phyloP scores from a whole-genome alignment of 73 alveolate species.

The Stentor coeruleus region DNA sequence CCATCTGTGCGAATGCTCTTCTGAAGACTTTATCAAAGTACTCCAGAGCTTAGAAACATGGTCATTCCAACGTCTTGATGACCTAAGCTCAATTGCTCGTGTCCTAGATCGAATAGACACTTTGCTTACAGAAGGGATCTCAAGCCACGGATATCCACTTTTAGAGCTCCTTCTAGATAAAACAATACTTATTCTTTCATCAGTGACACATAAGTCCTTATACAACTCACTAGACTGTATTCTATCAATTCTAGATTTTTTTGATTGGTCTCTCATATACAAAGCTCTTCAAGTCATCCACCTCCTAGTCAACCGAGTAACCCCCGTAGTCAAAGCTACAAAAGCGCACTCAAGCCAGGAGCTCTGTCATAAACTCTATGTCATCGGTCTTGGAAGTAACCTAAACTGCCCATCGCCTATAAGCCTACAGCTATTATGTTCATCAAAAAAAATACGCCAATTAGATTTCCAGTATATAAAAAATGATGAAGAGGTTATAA shows the following conservation, averaged over 20 bases:
- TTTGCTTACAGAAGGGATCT: background rate
- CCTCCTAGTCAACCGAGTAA: slow-evolving; percentile 27
- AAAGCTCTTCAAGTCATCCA: slow-evolving; percentile 12
- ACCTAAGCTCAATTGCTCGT: background rate
- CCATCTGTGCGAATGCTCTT: background rate
- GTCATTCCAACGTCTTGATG: slow-evolving; percentile 1
- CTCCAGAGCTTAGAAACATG: background rate
- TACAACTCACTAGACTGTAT: slow-evolving; percentile 18
- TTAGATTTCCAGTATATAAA: background rate
- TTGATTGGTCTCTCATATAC: background rate
- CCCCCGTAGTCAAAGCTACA: slow-evolving; percentile 18
- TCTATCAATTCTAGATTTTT: slow-evolving; percentile 1
- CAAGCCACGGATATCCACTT: background rate
- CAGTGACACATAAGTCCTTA: background rate
- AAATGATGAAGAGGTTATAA: background rate
- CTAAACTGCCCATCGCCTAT: background rate
- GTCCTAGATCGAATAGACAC: slow-evolving; percentile 20
- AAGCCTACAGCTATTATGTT: background rate
- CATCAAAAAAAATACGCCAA: too few relatives aligned
- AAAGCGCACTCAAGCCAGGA: slow-evolving; percentile 6
- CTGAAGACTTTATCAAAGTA: background rate
- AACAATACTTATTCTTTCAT: background rate
- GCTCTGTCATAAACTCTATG: slow-evolving; percentile 19
- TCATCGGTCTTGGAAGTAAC: background rate
- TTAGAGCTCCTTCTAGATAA: background rate